Base-by-base conservation (phyloP, 1,139 yeast species). In the Suhomyces wounanorum region DNA sequence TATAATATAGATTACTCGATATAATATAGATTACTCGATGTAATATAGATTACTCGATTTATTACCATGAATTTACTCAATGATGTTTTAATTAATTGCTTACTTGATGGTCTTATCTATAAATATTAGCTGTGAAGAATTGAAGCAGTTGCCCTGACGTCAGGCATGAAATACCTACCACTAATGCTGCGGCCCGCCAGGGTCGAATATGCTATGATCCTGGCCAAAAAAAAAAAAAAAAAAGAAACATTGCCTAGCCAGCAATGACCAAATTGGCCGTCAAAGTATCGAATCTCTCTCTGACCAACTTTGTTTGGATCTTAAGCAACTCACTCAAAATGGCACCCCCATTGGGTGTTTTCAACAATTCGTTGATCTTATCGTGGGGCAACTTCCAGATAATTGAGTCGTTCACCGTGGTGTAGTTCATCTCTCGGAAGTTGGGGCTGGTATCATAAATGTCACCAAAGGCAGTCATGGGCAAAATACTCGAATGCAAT, bases 391-490 rank as follows among this genome's bases (percentile, higher is more conserved):
- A 70, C 51, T 82, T 76, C 98, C 98, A 94, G 3, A 89, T 78
- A 7, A 83, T 80, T 1, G 88, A 74, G 51, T 86, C 89, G 52
- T 59, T 70, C 2, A 75, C 77, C 39, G 82, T 67, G 62, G 80
- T 74, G 67, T 80, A 75, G 55, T 77, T 58, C 62, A 79, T 61
- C 51, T 75, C 69, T 50, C 82, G 69, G 50, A 70, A 72, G 45
- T 69, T 68, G 1, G 70, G 64, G 13, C 66, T 65, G 11, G 56
- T 59, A 44, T 67, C 75, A 30, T 68, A 68, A 44, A 86, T 68
- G 64, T 87, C 91, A 2, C 99, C 99, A 67, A 91, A 89, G 4
- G 96, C 85, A 0, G 97, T 91, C 56, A 91, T 83, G n/a, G 97
- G 96, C 33, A 94, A 78, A 51, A 92, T 82, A 16, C 90, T 85